Evolutionary conservation across 202 grass and related monocot genomes (phyloP).

Genomic region (Saccharum hybrid): DNA sequence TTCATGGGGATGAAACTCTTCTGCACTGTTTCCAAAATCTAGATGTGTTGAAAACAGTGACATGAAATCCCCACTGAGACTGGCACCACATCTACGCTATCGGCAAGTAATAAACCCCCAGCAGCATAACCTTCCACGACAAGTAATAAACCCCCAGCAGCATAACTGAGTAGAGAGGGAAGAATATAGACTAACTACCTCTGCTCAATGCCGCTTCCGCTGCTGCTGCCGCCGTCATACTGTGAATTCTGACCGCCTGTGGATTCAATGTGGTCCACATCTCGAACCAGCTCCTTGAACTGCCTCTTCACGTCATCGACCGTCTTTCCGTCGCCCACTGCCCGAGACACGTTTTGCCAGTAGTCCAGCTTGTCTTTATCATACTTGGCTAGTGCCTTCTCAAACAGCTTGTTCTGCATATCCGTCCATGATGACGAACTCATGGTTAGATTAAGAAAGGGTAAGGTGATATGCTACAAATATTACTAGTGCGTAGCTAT

Average conservation of each 20-base stretch:
- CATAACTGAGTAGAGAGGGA: not conserved
- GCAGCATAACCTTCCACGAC: not conserved
- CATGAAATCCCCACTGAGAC: too few relatives aligned
- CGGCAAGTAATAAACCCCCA: too few relatives aligned
- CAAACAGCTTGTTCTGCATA: constrained; percentile 56
- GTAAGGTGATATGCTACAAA: too few relatives aligned
- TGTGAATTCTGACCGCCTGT: not conserved
- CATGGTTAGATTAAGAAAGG: constrained; percentile 20
- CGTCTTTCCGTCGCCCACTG: constrained; percentile 47
- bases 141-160: not conserved
- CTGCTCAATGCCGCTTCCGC: not conserved
- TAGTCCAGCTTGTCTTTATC: constrained; percentile 50
- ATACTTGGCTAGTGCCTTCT: constrained; percentile 48
- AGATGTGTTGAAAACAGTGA: too few relatives aligned
- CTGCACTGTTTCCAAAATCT: too few relatives aligned
- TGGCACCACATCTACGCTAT: too few relatives aligned
- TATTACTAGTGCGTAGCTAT: too few relatives aligned
- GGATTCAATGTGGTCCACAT: constrained; percentile 32
- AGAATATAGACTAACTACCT: constrained; percentile 38
- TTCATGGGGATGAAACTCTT: too few relatives aligned
- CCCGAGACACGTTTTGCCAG: constrained; percentile 62
- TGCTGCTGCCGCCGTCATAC: not conserved
- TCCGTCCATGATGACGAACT: constrained; percentile 44
- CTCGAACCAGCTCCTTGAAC: constrained; percentile 1
- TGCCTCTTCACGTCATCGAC: constrained; percentile 59